These are phyloP conservation scores for Gloeostereum incarnatum DNA, from an alignment of 768 basidiomycete genomes.

Conservation along the genomic window DNA sequence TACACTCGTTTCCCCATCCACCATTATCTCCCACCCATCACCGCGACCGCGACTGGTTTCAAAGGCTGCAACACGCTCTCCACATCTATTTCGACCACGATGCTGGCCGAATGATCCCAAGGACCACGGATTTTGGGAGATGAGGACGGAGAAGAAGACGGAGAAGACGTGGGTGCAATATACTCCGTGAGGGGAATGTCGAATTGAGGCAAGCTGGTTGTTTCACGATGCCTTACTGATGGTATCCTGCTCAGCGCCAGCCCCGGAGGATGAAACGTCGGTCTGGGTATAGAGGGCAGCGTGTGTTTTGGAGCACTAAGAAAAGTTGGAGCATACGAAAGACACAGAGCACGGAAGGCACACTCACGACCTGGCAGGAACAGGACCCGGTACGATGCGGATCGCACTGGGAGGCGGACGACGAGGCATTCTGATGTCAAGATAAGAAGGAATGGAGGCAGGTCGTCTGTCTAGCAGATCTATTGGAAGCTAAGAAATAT, in stretches of 20 bases:
- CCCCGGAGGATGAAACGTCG: conserved; percentile 30
- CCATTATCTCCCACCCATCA: no score
- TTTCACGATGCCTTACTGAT: background rate
- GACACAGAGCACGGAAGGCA: background rate
- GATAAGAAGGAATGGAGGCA: conserved; percentile 4
- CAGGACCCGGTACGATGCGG: conserved; percentile 49
- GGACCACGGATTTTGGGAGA: conserved; percentile 32
- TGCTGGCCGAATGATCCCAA: conserved; percentile 48
- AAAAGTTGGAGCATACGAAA: background rate
- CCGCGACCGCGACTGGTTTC: conserved; percentile 30
- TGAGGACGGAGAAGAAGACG: conserved; percentile 9
- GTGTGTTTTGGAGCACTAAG: conserved; percentile 47
- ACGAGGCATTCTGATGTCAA: conserved; percentile 32
- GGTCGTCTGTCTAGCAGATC: background rate
- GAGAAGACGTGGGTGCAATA: conserved; percentile 9
- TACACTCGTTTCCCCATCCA: no score
- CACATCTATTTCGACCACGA: conserved; percentile 33
- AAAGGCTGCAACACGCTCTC: conserved; percentile 35
- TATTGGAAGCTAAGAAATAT: conserved; percentile 1
- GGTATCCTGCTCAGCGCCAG: background rate
- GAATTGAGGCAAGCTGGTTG: conserved; percentile 5
- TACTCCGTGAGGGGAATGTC: background rate
- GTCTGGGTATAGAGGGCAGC: conserved; percentile 58
- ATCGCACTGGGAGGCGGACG: conserved; percentile 62
- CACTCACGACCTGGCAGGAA: conserved; percentile 43